Evolutionary conservation across 768 basidiomycete species (phyloP).

Genomic region (Zangia roseola): DNA sequence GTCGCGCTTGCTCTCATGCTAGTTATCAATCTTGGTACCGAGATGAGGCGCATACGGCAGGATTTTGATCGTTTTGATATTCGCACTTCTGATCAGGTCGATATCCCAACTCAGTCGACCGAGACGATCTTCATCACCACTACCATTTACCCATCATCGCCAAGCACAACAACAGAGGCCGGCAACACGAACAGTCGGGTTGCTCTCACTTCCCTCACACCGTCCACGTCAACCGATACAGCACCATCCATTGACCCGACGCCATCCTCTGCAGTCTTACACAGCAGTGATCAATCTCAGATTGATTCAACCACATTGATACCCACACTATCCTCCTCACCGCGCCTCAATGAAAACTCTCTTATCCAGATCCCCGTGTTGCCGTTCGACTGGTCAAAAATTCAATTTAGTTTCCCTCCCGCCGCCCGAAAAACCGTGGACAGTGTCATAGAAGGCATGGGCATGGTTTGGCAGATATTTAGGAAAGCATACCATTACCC

Average conservation of each 20-base stretch:
- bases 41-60: slow-evolving; percentile 25
- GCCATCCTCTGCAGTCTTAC: slow-evolving; percentile 4
- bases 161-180: background rate
- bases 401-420: slow-evolving; percentile 27
- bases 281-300: slow-evolving; percentile 10
- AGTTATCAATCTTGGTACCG: slow-evolving; percentile 26
- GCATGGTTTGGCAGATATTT: slow-evolving; percentile 29
- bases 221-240: slow-evolving; percentile 10
- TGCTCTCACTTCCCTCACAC: slow-evolving; percentile 2
- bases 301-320: slow-evolving; percentile 6
- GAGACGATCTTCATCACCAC: slow-evolving; percentile 33
- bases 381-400: slow-evolving; percentile 30
- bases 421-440: slow-evolving; percentile 23
- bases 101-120: slow-evolving; percentile 2
- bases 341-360: slow-evolving; percentile 15
- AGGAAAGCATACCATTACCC: slow-evolving; percentile 35
- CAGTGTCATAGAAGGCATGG: slow-evolving; percentile 26
- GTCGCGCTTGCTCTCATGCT: slow-evolving; percentile 16
- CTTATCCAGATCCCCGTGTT: slow-evolving; percentile 17
- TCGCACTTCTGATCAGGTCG: slow-evolving; percentile 6
- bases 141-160: slow-evolving; percentile 19
- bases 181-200: slow-evolving; percentile 2
- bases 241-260: slow-evolving; percentile 3
- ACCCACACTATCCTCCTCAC: slow-evolving; percentile 14
- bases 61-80: slow-evolving; percentile 22